Evolutionary conservation across 805 yeast species (phyloP).

Genomic region (Hanseniaspora occidentalis): DNA sequence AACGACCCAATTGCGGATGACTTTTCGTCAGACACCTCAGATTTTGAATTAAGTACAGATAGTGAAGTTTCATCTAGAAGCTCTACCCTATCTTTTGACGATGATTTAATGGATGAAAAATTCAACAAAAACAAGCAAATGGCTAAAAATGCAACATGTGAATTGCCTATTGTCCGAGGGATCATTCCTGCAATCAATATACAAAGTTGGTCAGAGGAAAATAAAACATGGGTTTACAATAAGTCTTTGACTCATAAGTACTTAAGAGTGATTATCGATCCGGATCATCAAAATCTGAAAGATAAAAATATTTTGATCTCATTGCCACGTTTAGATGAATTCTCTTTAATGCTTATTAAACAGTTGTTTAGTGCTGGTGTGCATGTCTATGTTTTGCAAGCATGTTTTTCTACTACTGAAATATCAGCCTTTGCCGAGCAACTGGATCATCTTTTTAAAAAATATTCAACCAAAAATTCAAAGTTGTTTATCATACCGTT

Average conservation of each 20-base stretch:
- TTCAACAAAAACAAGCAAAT: background rate
- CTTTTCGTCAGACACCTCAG: background rate
- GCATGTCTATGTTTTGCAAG: constrained; percentile 51
- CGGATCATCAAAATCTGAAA: background rate
- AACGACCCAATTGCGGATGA: background rate
- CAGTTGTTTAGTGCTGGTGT: constrained; percentile 83
- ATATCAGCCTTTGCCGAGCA: background rate
- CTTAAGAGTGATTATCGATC: constrained; percentile 23
- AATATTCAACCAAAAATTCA: background rate
- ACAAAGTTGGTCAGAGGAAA: constrained; percentile 40
- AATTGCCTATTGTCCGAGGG: constrained; percentile 38
- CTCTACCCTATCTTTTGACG: background rate
- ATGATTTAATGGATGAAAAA: background rate
- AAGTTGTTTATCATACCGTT: background rate
- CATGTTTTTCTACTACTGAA: background rate
- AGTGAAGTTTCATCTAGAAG: background rate
- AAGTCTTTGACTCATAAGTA: constrained; percentile 47
- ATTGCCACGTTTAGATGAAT: background rate
- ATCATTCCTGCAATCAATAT: constrained; percentile 75
- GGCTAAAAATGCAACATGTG: background rate
- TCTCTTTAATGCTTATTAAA: constrained; percentile 30
- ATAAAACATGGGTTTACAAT: constrained; percentile 61
- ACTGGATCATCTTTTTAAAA: background rate
- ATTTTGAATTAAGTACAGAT: background rate
- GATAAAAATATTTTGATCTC: background rate